A percentile compares a stretch with the other conserved stretches of the same genome.
Evolutionary conservation across 2,329 filamentous ascomycete genomes (phyloP).

Genomic region (Shiraia bambusicola): DNA sequence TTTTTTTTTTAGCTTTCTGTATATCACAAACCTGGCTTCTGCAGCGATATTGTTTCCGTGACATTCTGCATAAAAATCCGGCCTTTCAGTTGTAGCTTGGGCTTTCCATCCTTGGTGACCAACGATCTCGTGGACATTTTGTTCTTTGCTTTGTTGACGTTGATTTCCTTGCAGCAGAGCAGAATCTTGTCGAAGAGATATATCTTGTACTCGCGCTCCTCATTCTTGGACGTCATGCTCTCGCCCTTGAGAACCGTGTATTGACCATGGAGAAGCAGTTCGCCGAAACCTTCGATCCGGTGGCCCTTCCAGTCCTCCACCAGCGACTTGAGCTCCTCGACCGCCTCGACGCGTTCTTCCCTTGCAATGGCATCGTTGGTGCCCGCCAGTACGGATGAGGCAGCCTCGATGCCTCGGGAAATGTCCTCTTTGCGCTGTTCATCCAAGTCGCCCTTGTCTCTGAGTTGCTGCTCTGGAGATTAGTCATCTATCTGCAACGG

Average conservation of each 20-base stretch:
- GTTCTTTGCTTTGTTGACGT: conserved; percentile 76
- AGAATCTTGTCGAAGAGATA: conserved; percentile 96
- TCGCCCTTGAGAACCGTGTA: conserved; percentile 85
- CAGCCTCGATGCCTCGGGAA: conserved; percentile 72
- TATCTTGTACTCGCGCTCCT: conserved; percentile 97
- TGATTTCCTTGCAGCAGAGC: conserved; percentile 93
- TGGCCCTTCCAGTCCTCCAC: conserved; percentile 99
- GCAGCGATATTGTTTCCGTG: conserved; percentile 84
- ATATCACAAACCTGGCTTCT: conserved; percentile 74
- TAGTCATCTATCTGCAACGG: conserved; percentile 2
- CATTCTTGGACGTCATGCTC: conserved; percentile 73
- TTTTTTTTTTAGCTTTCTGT: background rate
- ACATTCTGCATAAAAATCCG: conserved; percentile 99
- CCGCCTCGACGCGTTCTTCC: conserved; percentile 78
- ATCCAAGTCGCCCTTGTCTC: conserved; percentile 77
- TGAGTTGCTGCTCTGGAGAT: conserved; percentile 65
- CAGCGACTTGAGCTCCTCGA: conserved; percentile 75
- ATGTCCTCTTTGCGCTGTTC: conserved; percentile 72
- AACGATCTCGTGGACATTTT: conserved; percentile 67
- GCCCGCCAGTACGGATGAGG: conserved; percentile 76
- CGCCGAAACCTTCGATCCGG: conserved; percentile 85
- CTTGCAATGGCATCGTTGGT: conserved; percentile 91
- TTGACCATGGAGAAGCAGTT: conserved; percentile 81
- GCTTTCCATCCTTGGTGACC: conserved; percentile 72
- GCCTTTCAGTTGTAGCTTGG: conserved; percentile 84